phyloP scores from a whole-genome alignment of 768 basidiomycete species.

The Cystobasidium onofrii region DNA sequence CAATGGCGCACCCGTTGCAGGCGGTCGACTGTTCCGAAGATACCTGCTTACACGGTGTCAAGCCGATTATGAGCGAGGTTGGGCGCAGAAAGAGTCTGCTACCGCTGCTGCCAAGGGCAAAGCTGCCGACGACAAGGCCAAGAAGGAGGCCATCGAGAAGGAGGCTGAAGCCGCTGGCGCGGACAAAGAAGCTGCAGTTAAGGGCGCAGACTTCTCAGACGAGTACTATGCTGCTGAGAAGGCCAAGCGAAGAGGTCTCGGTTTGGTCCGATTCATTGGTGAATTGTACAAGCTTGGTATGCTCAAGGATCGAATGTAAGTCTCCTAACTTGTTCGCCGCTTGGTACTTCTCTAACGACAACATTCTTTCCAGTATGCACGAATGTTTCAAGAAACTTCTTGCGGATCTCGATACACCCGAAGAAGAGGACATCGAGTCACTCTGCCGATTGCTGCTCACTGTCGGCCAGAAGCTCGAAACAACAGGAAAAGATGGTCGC shows the following conservation, averaged over 20 bases:
- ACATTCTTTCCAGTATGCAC: constrained; percentile 59
- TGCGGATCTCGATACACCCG: constrained; percentile 84
- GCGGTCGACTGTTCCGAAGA: constrained; percentile 90
- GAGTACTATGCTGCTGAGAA: constrained; percentile 95
- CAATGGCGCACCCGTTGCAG: constrained; percentile 81
- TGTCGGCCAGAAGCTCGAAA: constrained; percentile 75
- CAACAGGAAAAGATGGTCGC: constrained; percentile 41
- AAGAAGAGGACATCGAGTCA: constrained; percentile 96
- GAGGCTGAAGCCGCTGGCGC: constrained; percentile 50
- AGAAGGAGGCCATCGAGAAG: constrained; percentile 53
- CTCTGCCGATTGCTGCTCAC: constrained; percentile 86
- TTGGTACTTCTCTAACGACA: too few relatives aligned
- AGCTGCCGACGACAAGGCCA: constrained; percentile 73
- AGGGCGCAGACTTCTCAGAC: constrained; percentile 68
- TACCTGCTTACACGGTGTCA: constrained; percentile 94
- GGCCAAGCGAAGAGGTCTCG: constrained; percentile 92
- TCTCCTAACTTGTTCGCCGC: too few relatives aligned
- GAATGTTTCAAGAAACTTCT: constrained; percentile 94
- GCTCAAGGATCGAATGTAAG: constrained; percentile 77
- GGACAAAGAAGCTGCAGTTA: constrained; percentile 53
- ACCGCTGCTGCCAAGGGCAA: constrained; percentile 78
- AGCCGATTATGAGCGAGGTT: constrained; percentile 93
- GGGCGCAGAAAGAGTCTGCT: constrained; percentile 78
- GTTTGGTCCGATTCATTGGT: constrained; percentile 95
- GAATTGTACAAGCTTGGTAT: constrained; percentile 98